Conservation (phyloP, 768 basidiomycete species). For the Auricularia sp. region DNA sequence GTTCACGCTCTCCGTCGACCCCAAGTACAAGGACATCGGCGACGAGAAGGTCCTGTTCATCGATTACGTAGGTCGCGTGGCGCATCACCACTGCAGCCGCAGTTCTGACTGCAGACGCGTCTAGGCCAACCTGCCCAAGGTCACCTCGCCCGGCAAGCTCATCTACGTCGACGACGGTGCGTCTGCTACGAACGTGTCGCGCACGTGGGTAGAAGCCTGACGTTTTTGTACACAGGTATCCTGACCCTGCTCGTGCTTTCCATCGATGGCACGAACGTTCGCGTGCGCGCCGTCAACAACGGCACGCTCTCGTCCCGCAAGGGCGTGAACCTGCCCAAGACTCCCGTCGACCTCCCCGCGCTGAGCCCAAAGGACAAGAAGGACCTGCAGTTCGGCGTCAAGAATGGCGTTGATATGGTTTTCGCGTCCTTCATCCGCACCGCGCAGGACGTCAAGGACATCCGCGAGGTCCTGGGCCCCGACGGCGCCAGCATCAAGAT, state of each 20-base stretch:
- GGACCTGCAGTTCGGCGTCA: constrained; percentile 88
- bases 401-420: constrained; percentile 97
- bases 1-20: constrained; percentile 81
- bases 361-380: constrained; percentile 97
- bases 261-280: constrained; percentile 71
- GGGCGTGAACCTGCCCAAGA: constrained; percentile 98
- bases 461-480: constrained; percentile 86
- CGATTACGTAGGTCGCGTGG: constrained; percentile 66
- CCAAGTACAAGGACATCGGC: constrained; percentile 65
- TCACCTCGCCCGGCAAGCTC: constrained; percentile 92
- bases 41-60: constrained; percentile 81
- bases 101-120: constrained; percentile 3
- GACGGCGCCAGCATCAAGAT: constrained; percentile 96
- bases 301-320: constrained; percentile 92
- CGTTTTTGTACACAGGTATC: constrained; percentile 40
- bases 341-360: constrained; percentile 92
- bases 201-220: constrained; percentile 3
- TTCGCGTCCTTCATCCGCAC: constrained; percentile 98
- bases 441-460: constrained; percentile 87
- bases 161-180: constrained; percentile 95
- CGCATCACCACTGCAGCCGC: background rate
- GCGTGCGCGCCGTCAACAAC: constrained; percentile 81
- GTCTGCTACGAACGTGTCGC: constrained; percentile 6
- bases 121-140: constrained; percentile 86
- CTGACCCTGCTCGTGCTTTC: constrained; percentile 86